Conservation (phyloP, 2,329 filamentous ascomycete species). For the Sclerotiophoma versabilis region DNA sequence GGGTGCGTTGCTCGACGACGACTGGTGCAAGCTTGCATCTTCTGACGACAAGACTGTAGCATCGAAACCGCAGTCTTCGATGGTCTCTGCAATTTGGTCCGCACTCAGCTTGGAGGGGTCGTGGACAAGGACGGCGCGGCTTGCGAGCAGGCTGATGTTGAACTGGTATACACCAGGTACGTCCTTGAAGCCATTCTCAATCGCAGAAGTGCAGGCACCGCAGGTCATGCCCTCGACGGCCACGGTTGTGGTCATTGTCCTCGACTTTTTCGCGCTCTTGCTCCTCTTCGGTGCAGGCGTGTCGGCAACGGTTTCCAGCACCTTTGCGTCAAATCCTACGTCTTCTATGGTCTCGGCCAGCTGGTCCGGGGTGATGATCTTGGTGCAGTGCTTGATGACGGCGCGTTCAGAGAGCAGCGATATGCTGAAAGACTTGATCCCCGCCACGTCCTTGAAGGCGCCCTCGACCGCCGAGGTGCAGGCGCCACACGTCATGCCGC, state of each 20-base stretch:
- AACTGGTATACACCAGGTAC: conserved; percentile 83
- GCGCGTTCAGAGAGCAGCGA: conserved; percentile 84
- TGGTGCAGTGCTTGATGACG: conserved; percentile 80
- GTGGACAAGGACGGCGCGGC: conserved; percentile 88
- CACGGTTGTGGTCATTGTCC: conserved; percentile 76
- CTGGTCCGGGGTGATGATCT: conserved; percentile 59
- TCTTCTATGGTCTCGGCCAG: conserved; percentile 68
- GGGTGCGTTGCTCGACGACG: conserved; percentile 64
- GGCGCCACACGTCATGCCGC: conserved; percentile 91
- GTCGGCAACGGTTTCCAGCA: conserved; percentile 73
- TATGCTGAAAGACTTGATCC: conserved; percentile 79
- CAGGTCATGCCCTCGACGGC: conserved; percentile 97
- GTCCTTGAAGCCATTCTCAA: conserved; percentile 81
- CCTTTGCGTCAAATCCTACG: conserved; percentile 79
- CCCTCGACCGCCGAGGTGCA: conserved; percentile 87
- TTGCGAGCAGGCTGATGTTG: conserved; percentile 93
- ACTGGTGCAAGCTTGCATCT: conserved; percentile 61
- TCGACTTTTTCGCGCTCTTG: conserved; percentile 52
- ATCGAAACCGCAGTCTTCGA: conserved; percentile 91
- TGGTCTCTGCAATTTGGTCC: conserved; percentile 78
- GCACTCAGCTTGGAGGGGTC: conserved; percentile 73
- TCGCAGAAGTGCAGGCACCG: conserved; percentile 91
- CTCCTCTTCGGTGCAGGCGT: conserved; percentile 41
- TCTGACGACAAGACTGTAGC: conserved; percentile 81
- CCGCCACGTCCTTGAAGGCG: conserved; percentile 76